Conservation (phyloP, 169 alveolate genomes). For the Cryptosporidium ubiquitum region DNA sequence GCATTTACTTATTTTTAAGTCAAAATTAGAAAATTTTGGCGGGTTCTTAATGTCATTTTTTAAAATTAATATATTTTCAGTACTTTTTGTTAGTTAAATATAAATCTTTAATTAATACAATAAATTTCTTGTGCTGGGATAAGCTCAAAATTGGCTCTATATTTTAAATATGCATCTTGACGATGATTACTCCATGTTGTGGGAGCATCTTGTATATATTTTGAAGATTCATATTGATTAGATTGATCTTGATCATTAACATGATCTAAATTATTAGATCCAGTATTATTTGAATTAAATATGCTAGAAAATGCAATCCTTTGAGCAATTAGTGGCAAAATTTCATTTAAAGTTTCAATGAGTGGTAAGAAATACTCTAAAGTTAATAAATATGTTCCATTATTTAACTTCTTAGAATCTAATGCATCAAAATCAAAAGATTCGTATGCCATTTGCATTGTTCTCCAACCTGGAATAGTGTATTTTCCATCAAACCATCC, state of each 20-base stretch:
- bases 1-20: background rate
- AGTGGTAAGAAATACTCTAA: constrained; percentile 17
- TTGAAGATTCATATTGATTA: background rate
- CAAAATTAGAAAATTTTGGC: background rate
- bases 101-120: constrained; percentile 12
- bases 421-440: constrained; percentile 62
- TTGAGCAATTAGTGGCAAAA: constrained; percentile 58
- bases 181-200: constrained; percentile 37
- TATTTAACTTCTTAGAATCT: constrained; percentile 22
- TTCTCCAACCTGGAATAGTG: constrained; percentile 74
- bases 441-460: constrained; percentile 63
- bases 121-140: constrained; percentile 70
- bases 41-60: background rate
- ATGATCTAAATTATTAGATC: background rate
- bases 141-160: constrained; percentile 50
- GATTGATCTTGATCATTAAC: background rate
- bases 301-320: constrained; percentile 24
- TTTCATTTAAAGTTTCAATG: constrained; percentile 17
- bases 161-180: constrained; percentile 51
- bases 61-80: background rate
- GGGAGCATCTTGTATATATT: constrained; percentile 30
- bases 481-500: constrained; percentile 73
- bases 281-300: background rate
- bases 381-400: constrained; percentile 59
- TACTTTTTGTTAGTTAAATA: background rate